These are phyloP conservation scores for Rhododendron ovatum DNA, from an alignment of 148 eudicot species.

Conservation along the genomic window DNA sequence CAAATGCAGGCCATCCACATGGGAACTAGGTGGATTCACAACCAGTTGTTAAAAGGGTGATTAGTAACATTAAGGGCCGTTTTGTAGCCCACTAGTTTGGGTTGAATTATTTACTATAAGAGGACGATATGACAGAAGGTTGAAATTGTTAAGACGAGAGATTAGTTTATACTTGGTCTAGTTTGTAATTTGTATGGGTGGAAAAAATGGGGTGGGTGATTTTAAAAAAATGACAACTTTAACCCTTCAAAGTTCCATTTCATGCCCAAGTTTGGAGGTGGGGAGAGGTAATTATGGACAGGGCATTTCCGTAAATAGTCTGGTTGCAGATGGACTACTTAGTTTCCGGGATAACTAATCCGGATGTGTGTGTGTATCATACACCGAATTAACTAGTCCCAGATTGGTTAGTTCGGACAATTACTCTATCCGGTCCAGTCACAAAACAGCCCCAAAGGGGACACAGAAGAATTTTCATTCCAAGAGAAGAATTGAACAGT, in stretches of 20 bases:
- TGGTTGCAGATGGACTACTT: not conserved
- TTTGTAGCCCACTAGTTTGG: not conserved
- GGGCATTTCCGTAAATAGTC: not conserved
- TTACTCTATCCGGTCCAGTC: not conserved
- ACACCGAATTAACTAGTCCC: not conserved
- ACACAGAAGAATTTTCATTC: not conserved
- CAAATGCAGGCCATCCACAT: not conserved
- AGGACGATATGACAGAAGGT: not conserved
- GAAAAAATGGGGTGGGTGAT: not conserved
- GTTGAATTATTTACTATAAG: not conserved
- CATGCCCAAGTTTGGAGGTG: not conserved
- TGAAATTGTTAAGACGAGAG: not conserved
- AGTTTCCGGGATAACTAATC: not conserved
- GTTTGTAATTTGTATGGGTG: not conserved
- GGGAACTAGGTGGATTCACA: not conserved
- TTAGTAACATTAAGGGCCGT: not conserved
- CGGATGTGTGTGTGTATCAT: not conserved
- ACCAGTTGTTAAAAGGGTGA: not conserved
- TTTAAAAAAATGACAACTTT: not conserved
- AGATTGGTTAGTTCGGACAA: not conserved
- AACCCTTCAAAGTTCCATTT: not conserved
- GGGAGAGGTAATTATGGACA: not conserved
- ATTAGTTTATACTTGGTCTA: not conserved
- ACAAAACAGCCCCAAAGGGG: not conserved
- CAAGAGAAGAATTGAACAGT: not conserved